Evolutionary conservation across 345 rosid genomes (phyloP).

Genomic region (Melastoma malabathricum): DNA sequence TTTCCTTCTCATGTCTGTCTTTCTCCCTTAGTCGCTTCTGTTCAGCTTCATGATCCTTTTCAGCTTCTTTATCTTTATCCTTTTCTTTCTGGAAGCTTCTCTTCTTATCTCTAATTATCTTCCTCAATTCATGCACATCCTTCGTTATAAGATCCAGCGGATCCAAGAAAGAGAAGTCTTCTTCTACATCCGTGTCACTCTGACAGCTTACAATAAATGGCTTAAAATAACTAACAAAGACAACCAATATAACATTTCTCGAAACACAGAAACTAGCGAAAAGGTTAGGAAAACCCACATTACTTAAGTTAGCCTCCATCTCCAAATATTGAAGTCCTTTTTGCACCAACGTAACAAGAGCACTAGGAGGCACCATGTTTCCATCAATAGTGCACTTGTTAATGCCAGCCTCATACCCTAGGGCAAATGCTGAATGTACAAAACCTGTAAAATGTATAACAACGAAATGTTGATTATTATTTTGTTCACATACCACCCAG

Average conservation of each 20-base stretch:
- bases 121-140: slow-evolving; percentile 63
- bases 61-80: slow-evolving; percentile 54
- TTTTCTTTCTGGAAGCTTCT: slow-evolving; percentile 42
- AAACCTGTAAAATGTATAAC: slow-evolving; percentile 41
- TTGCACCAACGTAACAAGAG: slow-evolving; percentile 79
- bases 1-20: slow-evolving; percentile 60
- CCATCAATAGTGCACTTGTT: slow-evolving; percentile 83
- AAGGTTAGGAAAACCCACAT: slow-evolving; percentile 35
- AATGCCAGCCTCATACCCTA: slow-evolving; percentile 92
- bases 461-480: background rate
- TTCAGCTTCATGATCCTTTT: slow-evolving; percentile 46
- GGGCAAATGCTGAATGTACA: slow-evolving; percentile 71
- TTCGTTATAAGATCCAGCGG: slow-evolving; percentile 94
- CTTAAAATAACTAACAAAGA: slow-evolving; percentile 8
- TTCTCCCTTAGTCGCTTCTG: slow-evolving; percentile 51
- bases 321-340: slow-evolving; percentile 95
- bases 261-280: background rate
- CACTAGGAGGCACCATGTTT: slow-evolving; percentile 88
- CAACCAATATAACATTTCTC: background rate
- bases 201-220: slow-evolving; percentile 31
- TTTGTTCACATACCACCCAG: background rate
- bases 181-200: slow-evolving; percentile 73
- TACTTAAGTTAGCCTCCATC: slow-evolving; percentile 91
- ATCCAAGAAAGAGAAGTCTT: slow-evolving; percentile 92
- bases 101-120: slow-evolving; percentile 67